Base-by-base conservation (phyloP, 1,139 yeast species). In the Kurtzmaniella quercitrusa region DNA sequence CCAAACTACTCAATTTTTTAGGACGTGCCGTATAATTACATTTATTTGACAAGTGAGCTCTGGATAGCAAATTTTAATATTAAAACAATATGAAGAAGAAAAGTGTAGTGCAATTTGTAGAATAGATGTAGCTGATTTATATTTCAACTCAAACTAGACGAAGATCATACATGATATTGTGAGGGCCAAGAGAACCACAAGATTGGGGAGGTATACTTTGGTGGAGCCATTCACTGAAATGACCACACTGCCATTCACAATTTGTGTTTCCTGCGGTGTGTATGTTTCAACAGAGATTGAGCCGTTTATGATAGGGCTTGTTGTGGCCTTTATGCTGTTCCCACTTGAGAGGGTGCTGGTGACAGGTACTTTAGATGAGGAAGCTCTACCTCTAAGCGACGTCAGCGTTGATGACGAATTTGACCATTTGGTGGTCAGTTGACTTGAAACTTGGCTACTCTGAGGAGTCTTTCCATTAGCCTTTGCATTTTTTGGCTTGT, bases 1-100 rank as follows among this genome's bases (percentile, higher is more conserved):
- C 60, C 57, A 4, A 34, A 34, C 12, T 56, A 19, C 21, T 10
- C 25, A n/a, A 14, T 21, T 4, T 19, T 36, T 36, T 19, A 19
- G n/a, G 4, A 18, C 3, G 19, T 12, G 12, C 3, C 10, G 12
- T 10, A 11, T 11, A 27, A 27, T 27, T 27, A 27, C 14, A 27
- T 5, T 27, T 11, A 27, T 27, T 10, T 11, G 10, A 27, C 14
- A 27, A 27, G 31, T n/a, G 14, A 27, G 4, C 31, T 27, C 31
- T 27, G 31, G 31, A n/a, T 11, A n/a, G 12, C 10, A n/a, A 27
- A 27, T 11, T 27, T 27, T 10, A 27, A 27, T 27, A 27, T 4
- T 27, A 27, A 27, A 10, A n/a, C 31, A 27, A 27, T 11, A 10
- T 27, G 31, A 11, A 10, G 12, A 27, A 27, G 31, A 10, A 27